Conservation (phyloP, 345 rosid genomes). For the Gossypium raimondii region DNA sequence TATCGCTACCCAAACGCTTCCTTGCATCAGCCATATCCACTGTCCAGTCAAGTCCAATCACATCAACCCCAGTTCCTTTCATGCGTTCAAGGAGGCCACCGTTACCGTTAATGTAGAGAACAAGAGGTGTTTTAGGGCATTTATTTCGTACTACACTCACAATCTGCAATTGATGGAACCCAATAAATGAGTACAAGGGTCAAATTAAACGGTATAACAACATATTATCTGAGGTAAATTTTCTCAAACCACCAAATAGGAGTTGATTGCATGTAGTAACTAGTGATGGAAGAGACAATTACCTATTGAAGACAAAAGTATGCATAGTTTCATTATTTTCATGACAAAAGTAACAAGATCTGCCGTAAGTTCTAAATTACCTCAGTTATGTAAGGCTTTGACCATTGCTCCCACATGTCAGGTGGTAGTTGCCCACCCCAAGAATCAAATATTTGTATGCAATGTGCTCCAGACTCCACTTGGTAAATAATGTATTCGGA, state of each 20-base stretch:
- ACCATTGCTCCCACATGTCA: slow-evolving; percentile 85
- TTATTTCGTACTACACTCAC: slow-evolving; percentile 50
- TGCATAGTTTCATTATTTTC: not conserved
- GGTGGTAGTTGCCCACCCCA: slow-evolving; percentile 98
- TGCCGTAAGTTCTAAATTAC: slow-evolving; percentile 26
- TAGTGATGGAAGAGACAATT: not conserved
- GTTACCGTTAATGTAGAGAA: slow-evolving; percentile 88
- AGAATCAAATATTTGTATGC: slow-evolving; percentile 91
- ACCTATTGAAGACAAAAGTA: not conserved
- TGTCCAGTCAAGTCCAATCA: slow-evolving; percentile 96
- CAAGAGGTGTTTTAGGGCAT: slow-evolving; percentile 81
- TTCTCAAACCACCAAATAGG: slow-evolving; percentile 1
- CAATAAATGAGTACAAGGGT: not conserved
- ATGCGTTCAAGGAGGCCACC: slow-evolving; percentile 94
- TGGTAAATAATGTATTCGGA: slow-evolving; percentile 74
- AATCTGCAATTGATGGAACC: slow-evolving; percentile 44
- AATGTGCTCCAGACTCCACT: slow-evolving; percentile 87
- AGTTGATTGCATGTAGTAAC: not conserved
- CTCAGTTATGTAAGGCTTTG: slow-evolving; percentile 82
- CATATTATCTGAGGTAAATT: not conserved
- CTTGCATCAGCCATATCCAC: slow-evolving; percentile 95
- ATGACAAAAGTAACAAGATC: not conserved
- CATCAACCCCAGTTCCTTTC: slow-evolving; percentile 87
- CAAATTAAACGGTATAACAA: not conserved
- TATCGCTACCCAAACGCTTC: slow-evolving; percentile 56